Evolutionary conservation across 768 basidiomycete species (phyloP), one percentile per base, ranked within the genome.

Genomic region (Leccinellum rugosiceps): DNA sequence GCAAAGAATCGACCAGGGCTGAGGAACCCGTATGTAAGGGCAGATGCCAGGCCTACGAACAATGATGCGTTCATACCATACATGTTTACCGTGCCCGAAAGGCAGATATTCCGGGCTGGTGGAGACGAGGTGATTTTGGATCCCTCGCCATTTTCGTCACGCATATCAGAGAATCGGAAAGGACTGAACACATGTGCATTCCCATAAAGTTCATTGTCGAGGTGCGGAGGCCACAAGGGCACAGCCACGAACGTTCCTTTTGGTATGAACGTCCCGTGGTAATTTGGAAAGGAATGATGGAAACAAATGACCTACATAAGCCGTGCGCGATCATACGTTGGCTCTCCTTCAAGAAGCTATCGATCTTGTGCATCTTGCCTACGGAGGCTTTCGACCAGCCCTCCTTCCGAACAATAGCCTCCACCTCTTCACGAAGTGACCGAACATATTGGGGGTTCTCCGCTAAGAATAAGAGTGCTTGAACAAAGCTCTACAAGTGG

Each of bases 1-100:
- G 58, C 58, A 23, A 59, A 59, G 46, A 59, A 59, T 4, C 58
- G 54, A 41, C 58, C 55, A 28, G 58, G 58, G 15, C 58, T 59
- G 21, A 9, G 8, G 6, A 15, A 21, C 13, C 13, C 34, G 8
- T 25, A n/a, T 17, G 17, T 38, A 38, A 38, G 35, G n/a, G 9
- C 17, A 17, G 35, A 38, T 2, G n/a, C n/a, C n/a, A n/a, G n/a
- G 8, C 8, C 8, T 38, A 38, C 17, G 11, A n/a, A 38, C 35
- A 17, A n/a, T 5, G 35, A 38, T 17, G 35, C 35, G 35, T 6
- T 17, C 35, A 38, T 38, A 38, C 35, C 35, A 38, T 38, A 17
- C 35, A n/a, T 38, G 35, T 38, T 9, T 38, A 17, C 35, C 35
- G 17, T 38, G 35, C 7, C 35, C 35, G 7, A 38, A 38, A 38